Conservation (phyloP, 306 rosid species). For the Trichosanthes truncata region DNA sequence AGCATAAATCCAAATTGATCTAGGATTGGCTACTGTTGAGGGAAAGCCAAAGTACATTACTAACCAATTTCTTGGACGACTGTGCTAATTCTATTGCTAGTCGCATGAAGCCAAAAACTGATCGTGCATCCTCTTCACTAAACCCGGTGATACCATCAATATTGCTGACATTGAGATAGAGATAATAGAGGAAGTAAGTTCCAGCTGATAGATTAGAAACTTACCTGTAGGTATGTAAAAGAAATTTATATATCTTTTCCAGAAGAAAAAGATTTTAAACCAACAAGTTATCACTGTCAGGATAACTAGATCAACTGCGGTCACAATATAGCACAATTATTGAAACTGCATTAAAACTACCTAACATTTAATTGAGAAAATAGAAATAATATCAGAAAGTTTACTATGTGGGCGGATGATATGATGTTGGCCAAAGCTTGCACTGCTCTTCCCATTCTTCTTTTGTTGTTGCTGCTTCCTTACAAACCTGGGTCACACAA, state of each 20-base stretch:
- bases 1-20: background rate
- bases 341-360: background rate
- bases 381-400: slow-evolving; percentile 9
- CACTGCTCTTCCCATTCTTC: slow-evolving; percentile 98
- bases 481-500: slow-evolving; percentile 50
- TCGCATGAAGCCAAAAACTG: slow-evolving; percentile 54
- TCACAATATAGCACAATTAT: background rate
- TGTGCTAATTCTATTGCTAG: slow-evolving; percentile 61
- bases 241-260: background rate
- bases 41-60: slow-evolving; percentile 7
- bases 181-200: slow-evolving; percentile 13
- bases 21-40: background rate
- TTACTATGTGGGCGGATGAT: slow-evolving; percentile 86
- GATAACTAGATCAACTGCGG: background rate
- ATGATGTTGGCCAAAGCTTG: slow-evolving; percentile 96
- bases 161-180: slow-evolving; percentile 38
- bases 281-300: background rate
- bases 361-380: background rate
- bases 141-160: slow-evolving; percentile 89
- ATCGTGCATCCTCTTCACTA: slow-evolving; percentile 41
- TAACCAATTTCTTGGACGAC: slow-evolving; percentile 43
- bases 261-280: background rate
- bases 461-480: slow-evolving; percentile 67
- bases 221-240: background rate
- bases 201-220: background rate